Evolutionary conservation across 345 rosid species (phyloP).

Genomic region (Eucalyptus melliodora): DNA sequence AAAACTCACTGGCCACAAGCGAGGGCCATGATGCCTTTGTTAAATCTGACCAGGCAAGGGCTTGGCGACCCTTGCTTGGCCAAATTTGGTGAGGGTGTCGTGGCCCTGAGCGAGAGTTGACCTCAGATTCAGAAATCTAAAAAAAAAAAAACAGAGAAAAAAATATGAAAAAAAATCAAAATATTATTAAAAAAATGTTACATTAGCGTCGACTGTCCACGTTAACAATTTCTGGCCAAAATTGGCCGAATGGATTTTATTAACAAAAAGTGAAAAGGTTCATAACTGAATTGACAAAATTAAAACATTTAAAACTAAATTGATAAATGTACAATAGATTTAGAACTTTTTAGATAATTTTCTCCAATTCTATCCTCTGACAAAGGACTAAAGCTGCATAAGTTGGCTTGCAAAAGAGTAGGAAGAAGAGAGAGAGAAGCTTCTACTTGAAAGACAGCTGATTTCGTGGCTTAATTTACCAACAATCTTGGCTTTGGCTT

Average conservation of each 20-base stretch:
- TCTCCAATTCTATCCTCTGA: rapidly evolving
- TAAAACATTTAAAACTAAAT: rapidly evolving
- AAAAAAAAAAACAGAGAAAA: no score
- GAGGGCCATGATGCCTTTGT: rapidly evolving
- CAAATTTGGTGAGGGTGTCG: rapidly evolving
- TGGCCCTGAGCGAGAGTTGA: rapidly evolving
- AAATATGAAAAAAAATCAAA: no score
- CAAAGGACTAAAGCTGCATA: not conserved
- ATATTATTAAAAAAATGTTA: no score
- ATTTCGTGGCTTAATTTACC: not conserved
- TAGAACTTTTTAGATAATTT: no score
- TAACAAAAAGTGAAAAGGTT: no score
- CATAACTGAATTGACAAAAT: rapidly evolving
- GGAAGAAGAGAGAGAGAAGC: not conserved
- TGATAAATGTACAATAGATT: rapidly evolving
- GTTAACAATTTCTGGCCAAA: rapidly evolving
- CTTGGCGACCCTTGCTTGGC: no score
- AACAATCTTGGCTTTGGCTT: not conserved
- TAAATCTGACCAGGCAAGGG: rapidly evolving
- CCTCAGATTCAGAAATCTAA: no score
- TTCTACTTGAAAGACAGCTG: not conserved
- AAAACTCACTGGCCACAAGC: rapidly evolving
- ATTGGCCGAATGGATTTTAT: rapidly evolving
- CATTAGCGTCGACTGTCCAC: rapidly evolving
- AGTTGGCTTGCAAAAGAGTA: not conserved